phyloP scores from a whole-genome alignment of 2,329 filamentous ascomycete genomes.

The Podosphaera fusca region DNA sequence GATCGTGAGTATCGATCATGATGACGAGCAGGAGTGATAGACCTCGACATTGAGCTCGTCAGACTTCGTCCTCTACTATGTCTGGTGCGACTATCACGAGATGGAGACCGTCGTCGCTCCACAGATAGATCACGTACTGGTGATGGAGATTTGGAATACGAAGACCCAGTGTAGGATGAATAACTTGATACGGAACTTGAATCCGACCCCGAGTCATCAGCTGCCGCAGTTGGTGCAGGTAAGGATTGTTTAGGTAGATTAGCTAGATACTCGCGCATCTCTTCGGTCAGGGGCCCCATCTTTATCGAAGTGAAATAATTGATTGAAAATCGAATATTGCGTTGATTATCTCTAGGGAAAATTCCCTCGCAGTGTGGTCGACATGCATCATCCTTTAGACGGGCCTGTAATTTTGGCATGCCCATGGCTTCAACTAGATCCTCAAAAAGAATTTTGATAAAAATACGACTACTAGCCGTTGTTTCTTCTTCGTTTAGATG shows the following conservation, averaged over 20 bases:
- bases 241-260: conserved; percentile 70
- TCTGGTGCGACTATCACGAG: conserved; percentile 7
- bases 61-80: conserved; percentile 10
- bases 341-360: conserved; percentile 72
- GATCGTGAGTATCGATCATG: neutral
- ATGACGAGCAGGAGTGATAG: conserved; percentile 4
- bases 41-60: conserved; percentile 11
- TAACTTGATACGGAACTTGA: conserved; percentile 51
- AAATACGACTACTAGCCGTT: conserved; percentile 87
- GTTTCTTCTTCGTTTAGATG: conserved; percentile 94
- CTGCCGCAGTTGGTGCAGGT: conserved; percentile 36
- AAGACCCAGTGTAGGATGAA: conserved; percentile 46
- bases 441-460: conserved; percentile 94
- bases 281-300: conserved; percentile 83
- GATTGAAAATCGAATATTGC: conserved; percentile 89
- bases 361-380: conserved; percentile 60
- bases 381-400: conserved; percentile 57
- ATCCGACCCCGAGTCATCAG: conserved; percentile 39
- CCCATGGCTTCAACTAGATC: conserved; percentile 74
- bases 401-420: conserved; percentile 52
- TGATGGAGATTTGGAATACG: conserved; percentile 25
- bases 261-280: conserved; percentile 76
- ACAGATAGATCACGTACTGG: conserved; percentile 1
- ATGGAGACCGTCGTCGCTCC: conserved; percentile 2
- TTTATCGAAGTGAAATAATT: conserved; percentile 98